These are phyloP conservation scores for Aquilaria agallochum DNA, from an alignment of 441 rosid genomes.

Conservation along the genomic window DNA sequence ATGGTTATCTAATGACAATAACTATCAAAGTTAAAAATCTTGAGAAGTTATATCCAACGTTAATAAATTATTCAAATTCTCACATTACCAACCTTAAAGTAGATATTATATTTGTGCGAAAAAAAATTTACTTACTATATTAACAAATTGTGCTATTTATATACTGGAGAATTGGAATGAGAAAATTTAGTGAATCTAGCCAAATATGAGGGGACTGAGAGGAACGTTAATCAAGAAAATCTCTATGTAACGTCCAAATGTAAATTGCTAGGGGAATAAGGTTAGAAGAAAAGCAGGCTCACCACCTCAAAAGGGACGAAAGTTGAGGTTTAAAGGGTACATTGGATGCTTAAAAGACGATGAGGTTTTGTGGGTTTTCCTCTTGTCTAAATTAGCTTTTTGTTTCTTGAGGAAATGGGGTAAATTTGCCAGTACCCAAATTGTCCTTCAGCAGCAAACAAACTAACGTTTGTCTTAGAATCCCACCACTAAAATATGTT, in stretches of 20 bases:
- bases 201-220: slow-evolving; percentile 17
- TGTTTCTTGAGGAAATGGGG: slow-evolving; percentile 5
- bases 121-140: too few species aligned
- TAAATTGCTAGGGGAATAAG: slow-evolving; percentile 19
- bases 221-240: slow-evolving; percentile 17
- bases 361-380: slow-evolving; percentile 38
- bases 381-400: slow-evolving; percentile 32
- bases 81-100: too few species aligned
- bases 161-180: too few species aligned
- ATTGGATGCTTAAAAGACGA: slow-evolving; percentile 48
- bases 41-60: too few species aligned
- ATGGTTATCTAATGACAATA: too few species aligned
- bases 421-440: slow-evolving; percentile 24
- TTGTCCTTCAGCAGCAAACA: slow-evolving; percentile 51
- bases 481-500: slow-evolving; percentile 22
- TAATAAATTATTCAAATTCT: too few species aligned
- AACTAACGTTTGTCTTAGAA: slow-evolving; percentile 65
- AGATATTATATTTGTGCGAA: too few species aligned
- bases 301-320: slow-evolving; percentile 45
- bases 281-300: slow-evolving; percentile 17
- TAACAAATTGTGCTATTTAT: too few species aligned
- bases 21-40: too few species aligned
- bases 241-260: slow-evolving; percentile 17
- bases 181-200: slow-evolving; percentile 11
- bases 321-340: slow-evolving; percentile 38